Conservation (phyloP, 177 flowering plant species). For the Vitis hybrid region DNA sequence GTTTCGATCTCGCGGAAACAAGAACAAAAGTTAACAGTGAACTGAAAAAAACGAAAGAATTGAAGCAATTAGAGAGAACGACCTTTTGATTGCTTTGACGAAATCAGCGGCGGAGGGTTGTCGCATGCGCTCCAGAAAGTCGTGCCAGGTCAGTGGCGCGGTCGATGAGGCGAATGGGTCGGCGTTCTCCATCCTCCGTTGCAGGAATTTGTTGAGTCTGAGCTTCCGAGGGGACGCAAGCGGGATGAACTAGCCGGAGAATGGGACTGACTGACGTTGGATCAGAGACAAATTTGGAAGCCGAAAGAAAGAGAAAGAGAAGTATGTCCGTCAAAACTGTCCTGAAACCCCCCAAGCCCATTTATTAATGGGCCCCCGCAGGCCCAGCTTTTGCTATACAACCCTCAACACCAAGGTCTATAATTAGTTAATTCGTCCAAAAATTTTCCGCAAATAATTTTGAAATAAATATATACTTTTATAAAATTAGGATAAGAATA, state of each 20-base stretch:
- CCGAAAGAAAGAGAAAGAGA: neutral
- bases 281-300: no score
- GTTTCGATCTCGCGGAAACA: neutral
- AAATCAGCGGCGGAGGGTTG: slow-evolving; percentile 93
- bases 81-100: slow-evolving; percentile 98
- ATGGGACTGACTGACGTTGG: neutral
- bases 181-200: slow-evolving; percentile 62
- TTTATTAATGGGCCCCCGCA: no score
- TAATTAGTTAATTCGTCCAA: no score
- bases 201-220: neutral
- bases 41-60: neutral
- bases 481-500: no score
- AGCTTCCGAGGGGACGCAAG: neutral
- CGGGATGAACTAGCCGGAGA: no score
- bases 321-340: no score
- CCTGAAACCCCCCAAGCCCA: no score
- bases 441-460: no score
- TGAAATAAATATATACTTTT: no score
- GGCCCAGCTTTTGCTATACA: no score
- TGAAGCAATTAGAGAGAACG: neutral
- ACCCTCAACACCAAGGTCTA: no score
- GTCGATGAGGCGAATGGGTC: slow-evolving; percentile 64
- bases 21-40: neutral
- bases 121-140: slow-evolving; percentile 97
- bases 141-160: slow-evolving; percentile 81